These are phyloP conservation scores for Fusarium longipes DNA, from an alignment of 2,329 filamentous ascomycete species.

Conservation along the genomic window DNA sequence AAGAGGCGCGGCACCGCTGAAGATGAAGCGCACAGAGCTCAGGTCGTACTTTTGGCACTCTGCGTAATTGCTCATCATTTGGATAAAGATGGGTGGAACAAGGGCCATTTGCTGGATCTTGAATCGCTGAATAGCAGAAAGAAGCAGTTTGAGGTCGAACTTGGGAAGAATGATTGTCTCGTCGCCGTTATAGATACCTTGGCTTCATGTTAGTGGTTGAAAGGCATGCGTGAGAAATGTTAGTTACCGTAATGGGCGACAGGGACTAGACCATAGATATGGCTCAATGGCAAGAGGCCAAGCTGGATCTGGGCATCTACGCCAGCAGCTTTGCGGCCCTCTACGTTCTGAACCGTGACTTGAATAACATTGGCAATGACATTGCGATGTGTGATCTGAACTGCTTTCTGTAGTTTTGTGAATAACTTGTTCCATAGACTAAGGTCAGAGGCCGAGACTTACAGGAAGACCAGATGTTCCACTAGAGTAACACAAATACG, in stretches of 20 bases:
- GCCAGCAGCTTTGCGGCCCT: constrained; percentile 51
- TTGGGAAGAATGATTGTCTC: constrained; percentile 77
- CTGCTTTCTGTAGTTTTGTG: constrained; percentile 72
- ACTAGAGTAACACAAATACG: constrained; percentile 83
- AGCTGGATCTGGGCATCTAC: constrained; percentile 61
- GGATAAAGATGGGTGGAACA: constrained; percentile 83
- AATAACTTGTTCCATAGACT: neutral
- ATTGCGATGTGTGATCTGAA: constrained; percentile 84
- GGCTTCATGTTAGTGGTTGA: constrained; percentile 54
- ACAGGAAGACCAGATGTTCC: constrained; percentile 83
- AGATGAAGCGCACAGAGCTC: constrained; percentile 71
- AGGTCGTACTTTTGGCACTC: constrained; percentile 74
- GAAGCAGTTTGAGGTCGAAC: constrained; percentile 76
- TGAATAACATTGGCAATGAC: constrained; percentile 82
- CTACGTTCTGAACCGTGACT: constrained; percentile 58
- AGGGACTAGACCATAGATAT: constrained; percentile 83
- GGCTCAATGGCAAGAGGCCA: constrained; percentile 81
- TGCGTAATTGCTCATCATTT: constrained; percentile 72
- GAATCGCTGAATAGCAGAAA: constrained; percentile 73
- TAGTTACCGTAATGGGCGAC: constrained; percentile 59
- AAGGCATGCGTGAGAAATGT: neutral
- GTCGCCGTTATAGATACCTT: constrained; percentile 75
- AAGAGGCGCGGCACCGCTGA: constrained; percentile 80
- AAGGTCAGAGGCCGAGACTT: constrained; percentile 41
- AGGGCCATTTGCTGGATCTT: constrained; percentile 76